A percentile compares a stretch with the other conserved stretches of the same genome.
These are phyloP conservation scores for Penicillium crustosum DNA, from an alignment of 2,329 filamentous ascomycete genomes.

Conservation along the genomic window DNA sequence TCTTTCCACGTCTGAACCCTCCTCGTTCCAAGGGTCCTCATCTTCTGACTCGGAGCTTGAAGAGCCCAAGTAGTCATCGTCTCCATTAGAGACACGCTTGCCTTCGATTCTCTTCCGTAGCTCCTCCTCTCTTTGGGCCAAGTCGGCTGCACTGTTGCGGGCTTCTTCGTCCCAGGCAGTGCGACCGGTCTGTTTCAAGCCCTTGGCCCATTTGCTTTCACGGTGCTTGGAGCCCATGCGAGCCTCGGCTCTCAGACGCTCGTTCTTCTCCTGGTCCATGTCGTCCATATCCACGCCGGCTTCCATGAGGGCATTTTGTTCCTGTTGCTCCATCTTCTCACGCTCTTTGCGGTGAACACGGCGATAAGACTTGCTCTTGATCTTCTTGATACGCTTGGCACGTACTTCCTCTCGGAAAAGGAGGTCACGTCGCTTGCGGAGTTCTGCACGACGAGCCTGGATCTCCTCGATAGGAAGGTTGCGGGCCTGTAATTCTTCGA, in stretches of 20 bases:
- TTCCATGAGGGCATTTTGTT: constrained; percentile 58
- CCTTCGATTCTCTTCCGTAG: constrained; percentile 77
- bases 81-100: constrained; percentile 61
- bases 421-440: constrained; percentile 78
- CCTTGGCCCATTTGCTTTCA: constrained; percentile 91
- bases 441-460: constrained; percentile 68
- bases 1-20: constrained; percentile 38
- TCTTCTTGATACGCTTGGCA: constrained; percentile 93
- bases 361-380: constrained; percentile 95
- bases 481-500: constrained; percentile 68
- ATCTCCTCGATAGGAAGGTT: constrained; percentile 72
- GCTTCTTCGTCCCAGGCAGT: constrained; percentile 89
- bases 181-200: constrained; percentile 72
- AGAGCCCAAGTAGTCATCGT: constrained; percentile 52
- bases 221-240: constrained; percentile 81
- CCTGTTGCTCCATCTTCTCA: constrained; percentile 58
- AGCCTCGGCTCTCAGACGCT: constrained; percentile 76
- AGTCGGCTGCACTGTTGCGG: constrained; percentile 72
- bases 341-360: constrained; percentile 83
- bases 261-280: constrained; percentile 64
- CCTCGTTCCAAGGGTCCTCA: constrained; percentile 59
- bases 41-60: constrained; percentile 64
- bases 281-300: constrained; percentile 62
- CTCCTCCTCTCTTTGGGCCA: constrained; percentile 80
- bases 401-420: constrained; percentile 86